These are phyloP conservation scores for Thermomyces lanuginosus DNA, from an alignment of 2,329 filamentous ascomycete species.

Conservation along the genomic window DNA sequence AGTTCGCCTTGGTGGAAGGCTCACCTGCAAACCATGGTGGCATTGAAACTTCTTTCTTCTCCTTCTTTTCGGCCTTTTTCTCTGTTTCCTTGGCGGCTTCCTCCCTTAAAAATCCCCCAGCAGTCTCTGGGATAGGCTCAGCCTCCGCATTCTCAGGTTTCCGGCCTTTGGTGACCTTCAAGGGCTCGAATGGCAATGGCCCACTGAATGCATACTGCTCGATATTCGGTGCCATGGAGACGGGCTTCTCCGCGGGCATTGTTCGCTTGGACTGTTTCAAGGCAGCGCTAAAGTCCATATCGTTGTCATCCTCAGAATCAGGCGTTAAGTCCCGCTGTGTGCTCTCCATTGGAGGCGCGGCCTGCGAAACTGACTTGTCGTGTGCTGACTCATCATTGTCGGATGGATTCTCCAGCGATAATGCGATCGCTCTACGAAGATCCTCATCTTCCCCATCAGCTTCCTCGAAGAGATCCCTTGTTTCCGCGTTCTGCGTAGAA, in stretches of 20 bases:
- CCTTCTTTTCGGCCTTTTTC: slow-evolving; percentile 25
- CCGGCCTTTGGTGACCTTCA: slow-evolving; percentile 51
- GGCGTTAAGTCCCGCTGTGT: slow-evolving; percentile 15
- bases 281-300: slow-evolving; percentile 59
- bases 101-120: slow-evolving; percentile 57
- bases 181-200: slow-evolving; percentile 73
- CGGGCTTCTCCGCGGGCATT: slow-evolving; percentile 29
- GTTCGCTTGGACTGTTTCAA: slow-evolving; percentile 54
- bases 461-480: slow-evolving; percentile 41
- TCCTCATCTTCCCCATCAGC: slow-evolving; percentile 49
- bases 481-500: slow-evolving; percentile 27
- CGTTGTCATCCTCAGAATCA: slow-evolving; percentile 46
- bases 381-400: slow-evolving; percentile 23
- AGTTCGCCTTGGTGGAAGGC: slow-evolving; percentile 17
- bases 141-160: slow-evolving; percentile 22
- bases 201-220: slow-evolving; percentile 53
- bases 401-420: slow-evolving; percentile 49
- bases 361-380: slow-evolving; percentile 15
- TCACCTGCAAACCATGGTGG: slow-evolving; percentile 32
- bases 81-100: too few species aligned
- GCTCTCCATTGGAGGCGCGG: slow-evolving; percentile 3
- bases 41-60: slow-evolving; percentile 18
- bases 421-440: slow-evolving; percentile 61
- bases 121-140: slow-evolving; percentile 36
- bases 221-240: slow-evolving; percentile 29